Conservation (phyloP, 371 early-diverging fungal species). For the Mucor racemosus region DNA sequence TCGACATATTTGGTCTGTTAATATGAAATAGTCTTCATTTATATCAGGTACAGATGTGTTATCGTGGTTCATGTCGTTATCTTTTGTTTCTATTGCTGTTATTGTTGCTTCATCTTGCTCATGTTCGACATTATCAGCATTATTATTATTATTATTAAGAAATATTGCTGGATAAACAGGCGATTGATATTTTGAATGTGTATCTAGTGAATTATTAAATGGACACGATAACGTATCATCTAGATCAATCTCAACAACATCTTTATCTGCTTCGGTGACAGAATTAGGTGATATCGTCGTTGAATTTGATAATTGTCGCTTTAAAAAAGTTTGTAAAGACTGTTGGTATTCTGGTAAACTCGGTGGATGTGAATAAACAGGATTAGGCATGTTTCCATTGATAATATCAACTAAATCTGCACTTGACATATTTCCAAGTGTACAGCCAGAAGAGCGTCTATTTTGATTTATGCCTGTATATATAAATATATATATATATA, state of each 20-base stretch:
- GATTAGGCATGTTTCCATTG: not conserved
- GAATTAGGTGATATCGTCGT: constrained; percentile 11
- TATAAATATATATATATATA: not conserved
- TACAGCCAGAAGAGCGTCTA: constrained; percentile 7
- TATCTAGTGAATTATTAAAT: not conserved
- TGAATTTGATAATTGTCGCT: constrained; percentile 17
- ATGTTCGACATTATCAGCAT: not conserved
- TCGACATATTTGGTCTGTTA: not conserved
- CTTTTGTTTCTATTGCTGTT: not conserved
- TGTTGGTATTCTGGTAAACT: constrained; percentile 20
- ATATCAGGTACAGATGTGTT: constrained; percentile 16
- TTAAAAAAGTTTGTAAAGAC: constrained; percentile 19
- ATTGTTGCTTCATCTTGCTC: not conserved
- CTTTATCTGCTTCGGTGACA: constrained; percentile 31
- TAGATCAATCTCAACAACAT: constrained; percentile 38
- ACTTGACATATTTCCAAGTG: constrained; percentile 25
- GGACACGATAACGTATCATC: constrained; percentile 16
- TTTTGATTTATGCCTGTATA: constrained; percentile 14
- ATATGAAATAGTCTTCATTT: constrained; percentile 18
- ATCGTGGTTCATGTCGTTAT: not conserved
- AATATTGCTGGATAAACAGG: constrained; percentile 36
- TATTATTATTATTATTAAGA: constrained; percentile 9
- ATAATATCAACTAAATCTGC: constrained; percentile 21
- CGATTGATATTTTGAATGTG: not conserved
- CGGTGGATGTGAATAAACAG: not conserved